Base-by-base conservation (phyloP, 208 protist species). In the Trypanosoma cruzi region DNA sequence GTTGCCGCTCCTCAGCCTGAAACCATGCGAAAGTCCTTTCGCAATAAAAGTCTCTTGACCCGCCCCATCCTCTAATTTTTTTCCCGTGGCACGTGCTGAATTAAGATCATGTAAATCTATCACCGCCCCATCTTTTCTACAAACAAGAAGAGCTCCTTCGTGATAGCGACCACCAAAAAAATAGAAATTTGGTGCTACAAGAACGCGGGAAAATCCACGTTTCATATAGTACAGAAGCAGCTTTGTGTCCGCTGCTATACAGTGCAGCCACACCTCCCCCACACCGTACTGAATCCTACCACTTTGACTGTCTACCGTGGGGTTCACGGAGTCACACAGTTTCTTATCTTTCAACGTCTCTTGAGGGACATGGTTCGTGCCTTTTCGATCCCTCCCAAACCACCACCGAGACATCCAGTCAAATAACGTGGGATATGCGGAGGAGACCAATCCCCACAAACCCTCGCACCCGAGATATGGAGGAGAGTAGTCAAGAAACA, bases 261-360 rank as follows among this genome's bases (percentile, higher is more conserved):
- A 94, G 67, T 96, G 85, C 34, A 94, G 69, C 84, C 86, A 96
- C 24, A 96, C 84, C 64, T 90, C 85, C 0, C 37, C 50, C 26
- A 91, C 58, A 34, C 90, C 90, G 1, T 54, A 60, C 54, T 85
- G 77, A 40, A 42, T 14, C 11, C 20, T 5, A 10, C 29, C 29
- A 22, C 36, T 58, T 5, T 29, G 1, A n/a, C 0, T 49, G 20
- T 2, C 18, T 0, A 49, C 8, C n/a, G 49, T 26, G 40, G 49
- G n/a, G 22, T 53, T 32, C 10, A 28, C 4, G 37, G 22, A 24
- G 31, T 55, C 34, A 55, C 8, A 22, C 5, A 13, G 4, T 22
- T 49, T 49, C 16, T 3, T 49, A 49, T 49, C 3, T 49, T 22
- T 22, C 16, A 49, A 49, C 20, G 20, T 14, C 29, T 3, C 29